Conservation (phyloP, 2,329 filamentous ascomycete species). For the Fonsecaea monophora region DNA sequence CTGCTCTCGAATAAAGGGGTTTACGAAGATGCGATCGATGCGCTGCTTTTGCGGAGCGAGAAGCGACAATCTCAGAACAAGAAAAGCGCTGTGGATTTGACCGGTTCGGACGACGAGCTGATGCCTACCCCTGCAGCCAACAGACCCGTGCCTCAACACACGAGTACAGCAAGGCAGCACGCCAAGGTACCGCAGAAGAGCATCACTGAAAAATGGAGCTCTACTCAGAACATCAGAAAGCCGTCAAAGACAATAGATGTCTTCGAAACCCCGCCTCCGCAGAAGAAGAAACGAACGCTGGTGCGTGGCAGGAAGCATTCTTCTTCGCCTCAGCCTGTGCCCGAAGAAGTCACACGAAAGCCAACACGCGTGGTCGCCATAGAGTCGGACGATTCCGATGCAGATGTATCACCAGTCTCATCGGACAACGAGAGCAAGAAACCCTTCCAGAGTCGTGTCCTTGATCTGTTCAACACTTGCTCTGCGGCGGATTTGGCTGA, state of each 20-base stretch:
- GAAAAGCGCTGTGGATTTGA: conserved; percentile 41
- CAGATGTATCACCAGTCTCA: conserved; percentile 46
- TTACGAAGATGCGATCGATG: conserved; percentile 61
- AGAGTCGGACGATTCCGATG: conserved; percentile 55
- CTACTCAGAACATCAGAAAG: conserved; percentile 51
- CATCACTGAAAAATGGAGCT: conserved; percentile 66
- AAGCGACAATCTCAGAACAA: conserved; percentile 32
- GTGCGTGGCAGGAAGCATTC: conserved; percentile 57
- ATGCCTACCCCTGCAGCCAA: conserved; percentile 43
- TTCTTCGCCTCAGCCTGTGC: conserved; percentile 37
- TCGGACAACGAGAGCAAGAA: conserved; percentile 49
- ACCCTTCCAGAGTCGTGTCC: conserved; percentile 62
- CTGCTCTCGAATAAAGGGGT: conserved; percentile 60
- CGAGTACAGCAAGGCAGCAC: conserved; percentile 47
- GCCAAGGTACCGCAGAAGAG: conserved; percentile 61
- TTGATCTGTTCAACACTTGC: conserved; percentile 84
- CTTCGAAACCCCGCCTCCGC: conserved; percentile 39
- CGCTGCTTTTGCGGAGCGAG: conserved; percentile 53
- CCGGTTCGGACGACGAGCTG: conserved; percentile 53
- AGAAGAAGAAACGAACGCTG: conserved; percentile 49
- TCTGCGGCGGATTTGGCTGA: conserved; percentile 77
- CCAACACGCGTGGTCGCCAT: conserved; percentile 36
- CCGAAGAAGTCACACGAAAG: conserved; percentile 32
- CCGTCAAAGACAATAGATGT: conserved; percentile 34
- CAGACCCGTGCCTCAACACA: conserved; percentile 46